A percentile compares a stretch with the other conserved stretches of the same genome.
phyloP scores from a whole-genome alignment of 495 filamentous ascomycete species.

The Halenospora varia region DNA sequence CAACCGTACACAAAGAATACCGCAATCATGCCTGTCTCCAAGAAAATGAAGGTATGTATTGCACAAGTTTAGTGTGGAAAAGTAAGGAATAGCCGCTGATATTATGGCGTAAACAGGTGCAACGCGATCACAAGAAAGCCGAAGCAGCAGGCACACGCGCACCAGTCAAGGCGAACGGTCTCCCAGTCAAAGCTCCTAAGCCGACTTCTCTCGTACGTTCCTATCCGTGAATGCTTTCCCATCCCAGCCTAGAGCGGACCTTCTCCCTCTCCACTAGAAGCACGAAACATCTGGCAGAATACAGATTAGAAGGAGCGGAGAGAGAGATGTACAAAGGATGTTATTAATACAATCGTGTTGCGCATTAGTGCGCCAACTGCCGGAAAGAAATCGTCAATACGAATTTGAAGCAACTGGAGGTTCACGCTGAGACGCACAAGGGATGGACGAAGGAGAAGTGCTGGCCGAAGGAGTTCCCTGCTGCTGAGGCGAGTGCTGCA shows the following conservation, averaged over 20 bases:
- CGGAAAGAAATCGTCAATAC: constrained; percentile 36
- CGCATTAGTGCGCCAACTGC: constrained; percentile 30
- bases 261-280: constrained; percentile 7
- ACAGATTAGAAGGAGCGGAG: too few species aligned
- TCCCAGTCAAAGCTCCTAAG: constrained; percentile 36
- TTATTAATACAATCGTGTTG: too few species aligned
- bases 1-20: background rate
- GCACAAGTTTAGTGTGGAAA: constrained; percentile 2
- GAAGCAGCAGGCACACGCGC: constrained; percentile 35
- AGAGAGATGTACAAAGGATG: too few species aligned
- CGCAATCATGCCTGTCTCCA: constrained; percentile 27
- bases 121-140: constrained; percentile 38
- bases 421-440: constrained; percentile 35
- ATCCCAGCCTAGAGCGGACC: background rate
- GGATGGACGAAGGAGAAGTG: constrained; percentile 40
- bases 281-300: too few species aligned
- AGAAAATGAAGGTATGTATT: constrained; percentile 24
- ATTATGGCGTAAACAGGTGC: constrained; percentile 13
- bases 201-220: constrained; percentile 31
- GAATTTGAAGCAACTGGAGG: constrained; percentile 31
- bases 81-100: background rate
- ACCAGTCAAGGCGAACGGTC: constrained; percentile 35
- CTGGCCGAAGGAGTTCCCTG: constrained; percentile 33
- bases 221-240: background rate
- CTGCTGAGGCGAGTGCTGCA: constrained; percentile 1